Evolutionary conservation across 345 rosid species (phyloP).

Genomic region (Populus tremula): DNA sequence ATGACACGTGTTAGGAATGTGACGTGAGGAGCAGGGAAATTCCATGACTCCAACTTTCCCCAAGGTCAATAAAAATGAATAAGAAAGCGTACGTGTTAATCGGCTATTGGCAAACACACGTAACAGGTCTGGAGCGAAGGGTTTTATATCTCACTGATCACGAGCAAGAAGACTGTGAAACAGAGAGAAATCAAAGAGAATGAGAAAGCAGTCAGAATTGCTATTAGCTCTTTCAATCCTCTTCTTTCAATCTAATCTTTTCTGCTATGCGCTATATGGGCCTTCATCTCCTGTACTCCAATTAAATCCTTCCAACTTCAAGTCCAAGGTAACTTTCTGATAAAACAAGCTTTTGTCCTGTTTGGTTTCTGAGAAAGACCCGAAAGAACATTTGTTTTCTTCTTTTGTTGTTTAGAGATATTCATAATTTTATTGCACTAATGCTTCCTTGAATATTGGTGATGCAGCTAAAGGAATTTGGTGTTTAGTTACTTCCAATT

Average conservation of each 20-base stretch:
- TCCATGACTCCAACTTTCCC: neutral
- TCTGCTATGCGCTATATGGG: slow-evolving; percentile 63
- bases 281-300: slow-evolving; percentile 96
- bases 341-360: neutral
- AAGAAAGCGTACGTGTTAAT: slow-evolving; percentile 41
- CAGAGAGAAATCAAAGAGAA: slow-evolving; percentile 19
- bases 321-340: slow-evolving; percentile 64
- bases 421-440: too few species aligned
- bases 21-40: neutral
- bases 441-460: too few species aligned
- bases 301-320: slow-evolving; percentile 94
- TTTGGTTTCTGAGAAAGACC: neutral
- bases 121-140: slow-evolving; percentile 15
- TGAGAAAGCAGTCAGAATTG: slow-evolving; percentile 27
- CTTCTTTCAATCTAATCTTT: slow-evolving; percentile 21
- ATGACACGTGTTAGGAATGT: neutral
- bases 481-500: too few species aligned
- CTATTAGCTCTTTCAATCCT: slow-evolving; percentile 27
- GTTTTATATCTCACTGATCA: slow-evolving; percentile 2
- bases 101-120: slow-evolving; percentile 59
- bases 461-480: too few species aligned
- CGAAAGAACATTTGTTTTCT: too few species aligned
- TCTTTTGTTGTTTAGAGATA: too few species aligned
- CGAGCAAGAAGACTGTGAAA: neutral
- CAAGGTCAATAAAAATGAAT: neutral